Base-by-base conservation (phyloP, 352 stramenopile species). In the Phytophthora capsici region DNA sequence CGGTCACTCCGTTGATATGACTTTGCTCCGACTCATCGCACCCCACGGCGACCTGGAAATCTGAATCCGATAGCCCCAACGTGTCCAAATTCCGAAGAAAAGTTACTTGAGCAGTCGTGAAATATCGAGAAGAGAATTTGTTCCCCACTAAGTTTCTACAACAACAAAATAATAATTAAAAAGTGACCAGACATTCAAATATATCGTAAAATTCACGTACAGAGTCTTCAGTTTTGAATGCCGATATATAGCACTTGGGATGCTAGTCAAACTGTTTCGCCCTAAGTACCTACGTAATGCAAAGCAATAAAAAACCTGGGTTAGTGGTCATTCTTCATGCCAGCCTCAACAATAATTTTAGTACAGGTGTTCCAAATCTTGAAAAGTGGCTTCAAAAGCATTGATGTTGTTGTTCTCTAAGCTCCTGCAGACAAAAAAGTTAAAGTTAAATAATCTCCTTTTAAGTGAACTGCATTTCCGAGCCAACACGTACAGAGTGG, bases 371-470 rank as follows among this genome's bases (percentile, higher is more conserved):
- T 75, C 71, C 23, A 90, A 43, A 30, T 75, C 69, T 0, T 75
- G 62, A 63, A 81, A 89, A 47, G 84, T 79, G 30, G 64, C 59
- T 0, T 72, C 73, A 48, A 77, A 90, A 37, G 60, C 59, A 16
- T 66, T 73, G 52, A 88, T 72, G 40, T 77, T 84, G 68, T 88
- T 90, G 51, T 80, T 63, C 23, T 77, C 80, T 19, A 51, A 37
- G 25, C 44, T 51, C 44, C 44, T 51, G 34, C 0, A 37, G 73
- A 10, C n/a, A 41, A 49, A 68, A 9, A 32, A 38, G n/a, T 26
- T 2, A 14, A 41, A 12, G 25, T 40, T 49, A 51, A 14, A 9
- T 9, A 17, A 48, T 0, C 17, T 37, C 34, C 20, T 36, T 7
- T n/a, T 13, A 26, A 4, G 17, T 45, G 20, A 23, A 6, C 0